Base-by-base conservation (phyloP, 495 filamentous ascomycete species). In the Xylaria flabelliformis region DNA sequence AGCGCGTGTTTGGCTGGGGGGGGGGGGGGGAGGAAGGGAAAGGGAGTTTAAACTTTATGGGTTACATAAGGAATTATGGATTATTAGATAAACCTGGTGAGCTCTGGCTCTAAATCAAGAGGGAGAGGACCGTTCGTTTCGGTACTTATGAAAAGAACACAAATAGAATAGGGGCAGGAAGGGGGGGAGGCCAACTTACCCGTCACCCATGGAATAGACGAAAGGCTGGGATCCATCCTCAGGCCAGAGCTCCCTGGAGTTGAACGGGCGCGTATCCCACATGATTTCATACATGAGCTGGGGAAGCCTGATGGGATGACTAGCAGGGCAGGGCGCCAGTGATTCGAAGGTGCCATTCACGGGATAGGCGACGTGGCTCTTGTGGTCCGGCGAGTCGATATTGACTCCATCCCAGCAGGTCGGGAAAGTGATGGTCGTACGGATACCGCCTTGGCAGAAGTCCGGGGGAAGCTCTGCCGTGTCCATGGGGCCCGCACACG, bases 171-270 rank as follows among this genome's bases (percentile, higher is more conserved):
- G 4, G 4, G 34, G 34, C 4, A 6, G 39, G 7, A 12, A 1
- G 10, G 39, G 51, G 34, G 46, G 65, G 62, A 36, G 29, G 24
- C 41, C 42, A 56, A 77, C 81, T 77, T 71, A 84, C 82, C 64
- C 76, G 51, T 85, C 79, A 58, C 82, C 82, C 55, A 82, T 83
- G 72, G 77, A 80, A 72, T 83, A 82, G 0, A 86, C 83, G 46
- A 86, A 82, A 39, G 83, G 84, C 74, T 85, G 80, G 17, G 75
- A 78, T 21, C 80, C 80, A 69, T 82, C 80, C 51, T 76, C 74
- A 10, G 80, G 82, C 80, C 81, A 85, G 7, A 81, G 24, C n/a
- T 69, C 74, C 39, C 74, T 75, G 72, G 82, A 72, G 46, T 84
- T 83, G 59, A 85, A 85, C 42, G 62, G 59, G 32, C 79, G 72